Conservation (phyloP, 2,329 filamentous ascomycete species). For the Beauveria caledonica region DNA sequence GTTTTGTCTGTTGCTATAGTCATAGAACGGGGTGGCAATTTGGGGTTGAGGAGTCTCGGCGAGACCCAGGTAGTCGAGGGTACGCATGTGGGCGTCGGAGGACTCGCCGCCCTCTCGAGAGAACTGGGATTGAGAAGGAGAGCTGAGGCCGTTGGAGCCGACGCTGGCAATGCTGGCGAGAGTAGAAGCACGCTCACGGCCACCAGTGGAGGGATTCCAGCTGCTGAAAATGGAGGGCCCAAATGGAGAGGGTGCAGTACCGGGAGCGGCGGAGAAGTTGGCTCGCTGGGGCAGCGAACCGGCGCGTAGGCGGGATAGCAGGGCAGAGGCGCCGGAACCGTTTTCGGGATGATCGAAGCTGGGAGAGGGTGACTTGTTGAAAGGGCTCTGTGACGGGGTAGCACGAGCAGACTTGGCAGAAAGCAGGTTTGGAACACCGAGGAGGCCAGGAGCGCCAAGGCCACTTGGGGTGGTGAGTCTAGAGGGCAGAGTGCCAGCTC, state of each 20-base stretch:
- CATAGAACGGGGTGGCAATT: constrained; percentile 65
- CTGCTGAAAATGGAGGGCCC: constrained; percentile 85
- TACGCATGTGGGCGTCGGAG: constrained; percentile 79
- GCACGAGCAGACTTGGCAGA: constrained; percentile 74
- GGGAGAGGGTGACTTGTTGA: constrained; percentile 56
- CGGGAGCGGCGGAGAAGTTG: constrained; percentile 52
- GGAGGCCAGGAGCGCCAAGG: constrained; percentile 39
- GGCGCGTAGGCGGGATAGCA: constrained; percentile 78
- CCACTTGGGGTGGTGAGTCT: constrained; percentile 74
- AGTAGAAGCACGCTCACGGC: constrained; percentile 77
- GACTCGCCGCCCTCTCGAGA: constrained; percentile 79
- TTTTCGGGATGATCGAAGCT: constrained; percentile 42
- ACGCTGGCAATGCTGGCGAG: constrained; percentile 77
- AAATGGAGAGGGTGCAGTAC: constrained; percentile 56
- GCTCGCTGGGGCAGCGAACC: constrained; percentile 90
- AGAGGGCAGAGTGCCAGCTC: constrained; percentile 93
- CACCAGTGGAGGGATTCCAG: constrained; percentile 61
- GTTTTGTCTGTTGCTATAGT: constrained; percentile 60
- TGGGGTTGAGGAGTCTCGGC: constrained; percentile 87
- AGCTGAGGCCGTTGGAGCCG: constrained; percentile 81
- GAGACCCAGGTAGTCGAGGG: constrained; percentile 88
- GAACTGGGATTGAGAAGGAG: constrained; percentile 77
- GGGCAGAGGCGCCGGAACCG: constrained; percentile 60
- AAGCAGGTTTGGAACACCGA: constrained; percentile 42
- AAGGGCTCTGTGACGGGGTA: constrained; percentile 81